Base-by-base conservation (phyloP, 2,329 filamentous ascomycete species). In the Lasiodiplodia citricola region DNA sequence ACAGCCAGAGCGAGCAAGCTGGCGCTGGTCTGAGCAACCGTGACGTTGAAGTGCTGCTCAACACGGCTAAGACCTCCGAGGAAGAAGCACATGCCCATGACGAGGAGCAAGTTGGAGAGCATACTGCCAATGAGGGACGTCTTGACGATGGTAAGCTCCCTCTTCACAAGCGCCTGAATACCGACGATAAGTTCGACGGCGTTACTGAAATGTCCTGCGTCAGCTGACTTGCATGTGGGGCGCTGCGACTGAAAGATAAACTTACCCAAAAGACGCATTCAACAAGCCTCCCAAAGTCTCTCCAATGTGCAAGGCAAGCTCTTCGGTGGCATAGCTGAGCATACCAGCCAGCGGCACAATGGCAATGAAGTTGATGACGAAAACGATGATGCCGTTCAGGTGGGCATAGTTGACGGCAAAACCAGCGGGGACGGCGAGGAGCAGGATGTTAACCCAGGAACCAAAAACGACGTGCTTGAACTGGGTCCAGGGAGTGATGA, bases 11-110 rank as follows among this genome's bases (percentile, higher is more conserved):
- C 90, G 23, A 97, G 87, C 65, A 97, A 82, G 75, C 91, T 93
- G 16, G 94, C 90, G 3, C 94, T 92, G 0, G 94, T 97, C 79
- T 97, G 94, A 0, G 94, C 94, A 7, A 97, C 94, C 0, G 92
- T 95, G 41, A 92, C 89, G 83, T 97, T 97, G 87, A 97, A 98
- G 79, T 88, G 90, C 78, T 97, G 95, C 77, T 96, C 92, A 35
- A 87, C 76, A 35, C 94, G 88, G 69, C 91, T 90, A 73, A 96
- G 79, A 4, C 93, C 93, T 62, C 93, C 94, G 70, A 92, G 91
- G 83, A 97, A 96, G 85, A 96, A 97, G 78, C 91, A 96, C 89
- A 94, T 96, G 68, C 93, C 94, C 84, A 97, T 84, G 64, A 97
- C 93, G 16, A 97, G 87, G 3, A 97, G 87, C 69, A 98, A 80